phyloP scores from a whole-genome alignment of 257 asterid genomes.

The Jacaranda mimosifolia region DNA sequence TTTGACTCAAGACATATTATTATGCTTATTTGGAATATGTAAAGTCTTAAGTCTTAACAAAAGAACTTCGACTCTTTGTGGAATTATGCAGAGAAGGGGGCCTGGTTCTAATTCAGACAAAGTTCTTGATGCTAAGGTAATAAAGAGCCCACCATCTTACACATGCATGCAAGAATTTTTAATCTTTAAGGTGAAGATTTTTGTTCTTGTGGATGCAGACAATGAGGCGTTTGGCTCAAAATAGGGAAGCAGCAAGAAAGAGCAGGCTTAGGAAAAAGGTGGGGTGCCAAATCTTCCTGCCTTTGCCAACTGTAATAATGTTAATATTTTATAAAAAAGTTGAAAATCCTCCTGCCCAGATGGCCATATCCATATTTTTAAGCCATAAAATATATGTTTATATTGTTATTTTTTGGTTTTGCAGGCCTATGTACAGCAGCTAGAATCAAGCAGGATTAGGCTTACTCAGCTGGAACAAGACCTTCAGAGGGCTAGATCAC shows the following conservation, averaged over 20 bases:
- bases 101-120: slow-evolving; percentile 75
- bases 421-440: slow-evolving; percentile 97
- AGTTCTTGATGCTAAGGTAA: slow-evolving; percentile 86
- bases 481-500: slow-evolving; percentile 90
- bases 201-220: slow-evolving; percentile 54
- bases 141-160: slow-evolving; percentile 31
- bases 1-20: slow-evolving; percentile 29
- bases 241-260: slow-evolving; percentile 97
- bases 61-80: neutral
- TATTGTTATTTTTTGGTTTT: neutral
- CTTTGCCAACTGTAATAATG: neutral
- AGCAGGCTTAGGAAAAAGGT: slow-evolving; percentile 98
- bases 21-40: neutral
- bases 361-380: neutral
- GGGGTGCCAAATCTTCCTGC: neutral
- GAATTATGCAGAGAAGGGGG: slow-evolving; percentile 76
- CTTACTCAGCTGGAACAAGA: slow-evolving; percentile 95
- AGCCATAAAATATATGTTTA: neutral
- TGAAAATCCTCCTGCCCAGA: too few relatives aligned
- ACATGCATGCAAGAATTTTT: slow-evolving; percentile 34
- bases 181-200: slow-evolving; percentile 21
- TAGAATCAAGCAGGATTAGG: slow-evolving; percentile 91
- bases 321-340: neutral
- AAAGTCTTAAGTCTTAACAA: too few relatives aligned
- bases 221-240: slow-evolving; percentile 94